Percentiles rank a stretch among this genome's conserved stretches.
Conservation (phyloP, 371 early-diverging fungal genomes). For the Basidiobolus meristosporus region DNA sequence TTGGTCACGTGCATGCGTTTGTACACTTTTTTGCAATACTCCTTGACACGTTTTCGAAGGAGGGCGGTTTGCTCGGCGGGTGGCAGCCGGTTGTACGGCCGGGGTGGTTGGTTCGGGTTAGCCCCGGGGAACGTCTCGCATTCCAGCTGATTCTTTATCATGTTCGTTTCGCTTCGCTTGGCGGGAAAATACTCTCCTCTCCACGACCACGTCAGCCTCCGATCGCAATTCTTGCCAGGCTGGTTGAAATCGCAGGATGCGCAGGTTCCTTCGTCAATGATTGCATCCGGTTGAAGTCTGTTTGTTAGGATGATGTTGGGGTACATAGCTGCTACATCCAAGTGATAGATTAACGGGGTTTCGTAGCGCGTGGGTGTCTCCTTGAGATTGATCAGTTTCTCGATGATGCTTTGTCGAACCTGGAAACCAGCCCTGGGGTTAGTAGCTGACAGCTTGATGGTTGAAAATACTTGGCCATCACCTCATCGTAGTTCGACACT, state of each 20-base stretch:
- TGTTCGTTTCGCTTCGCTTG: constrained; percentile 73
- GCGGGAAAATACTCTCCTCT: constrained; percentile 95
- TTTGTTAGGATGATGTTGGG: constrained; percentile 99
- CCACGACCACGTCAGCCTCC: constrained; percentile 95
- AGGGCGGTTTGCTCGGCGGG: constrained; percentile 43
- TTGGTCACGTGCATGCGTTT: constrained; percentile 62
- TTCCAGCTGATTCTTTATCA: constrained; percentile 75
- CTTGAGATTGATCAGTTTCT: constrained; percentile 35
- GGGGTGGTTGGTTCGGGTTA: constrained; percentile 22
- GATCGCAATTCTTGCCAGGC: constrained; percentile 79
- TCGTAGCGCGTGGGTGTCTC: constrained; percentile 51
- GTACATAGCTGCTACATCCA: constrained; percentile 99
- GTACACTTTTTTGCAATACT: constrained; percentile 86
- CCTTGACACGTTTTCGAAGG: constrained; percentile 64
- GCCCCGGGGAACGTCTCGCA: constrained; percentile 59
- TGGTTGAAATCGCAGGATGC: constrained; percentile 91
- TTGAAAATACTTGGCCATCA: constrained; percentile 1
- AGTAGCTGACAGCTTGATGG: too few species aligned
- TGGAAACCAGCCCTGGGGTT: constrained; percentile 3
- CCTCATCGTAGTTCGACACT: constrained; percentile 14
- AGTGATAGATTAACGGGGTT: constrained; percentile 90
- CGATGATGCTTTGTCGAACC: constrained; percentile 30
- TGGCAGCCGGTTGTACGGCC: constrained; percentile 49
- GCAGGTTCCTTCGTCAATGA: constrained; percentile 82
- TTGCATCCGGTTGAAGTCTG: constrained; percentile 95